These are phyloP conservation scores for Xerocomus amazonicus DNA, from an alignment of 1,284 basidiomycete genomes.

Conservation along the genomic window DNA sequence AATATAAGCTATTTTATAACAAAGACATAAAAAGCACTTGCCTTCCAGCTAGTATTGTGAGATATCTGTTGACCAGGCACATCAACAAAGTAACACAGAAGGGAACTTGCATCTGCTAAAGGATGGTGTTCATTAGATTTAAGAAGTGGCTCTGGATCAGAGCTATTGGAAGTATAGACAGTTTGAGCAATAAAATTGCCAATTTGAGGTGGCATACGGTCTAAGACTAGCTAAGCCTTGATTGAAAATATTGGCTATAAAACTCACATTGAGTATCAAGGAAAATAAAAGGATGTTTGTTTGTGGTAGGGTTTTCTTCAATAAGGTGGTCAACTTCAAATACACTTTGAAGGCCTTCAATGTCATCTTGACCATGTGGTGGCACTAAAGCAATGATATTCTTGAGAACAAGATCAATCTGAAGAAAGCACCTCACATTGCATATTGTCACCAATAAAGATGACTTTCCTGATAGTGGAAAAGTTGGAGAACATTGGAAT, in stretches of 20 bases:
- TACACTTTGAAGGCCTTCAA: constrained; percentile 49
- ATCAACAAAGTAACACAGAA: constrained; percentile 54
- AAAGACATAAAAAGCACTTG: constrained; percentile 24
- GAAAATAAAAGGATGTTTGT: constrained; percentile 38
- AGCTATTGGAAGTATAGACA: constrained; percentile 50
- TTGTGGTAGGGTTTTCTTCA: constrained; percentile 16
- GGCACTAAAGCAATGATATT: constrained; percentile 41
- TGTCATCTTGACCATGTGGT: constrained; percentile 55
- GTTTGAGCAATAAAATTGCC: constrained; percentile 64
- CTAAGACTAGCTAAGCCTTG: constrained; percentile 33
- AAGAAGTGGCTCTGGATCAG: constrained; percentile 31
- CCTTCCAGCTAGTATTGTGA: constrained; percentile 44
- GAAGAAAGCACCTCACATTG: constrained; percentile 36
- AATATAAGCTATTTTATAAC: neutral
- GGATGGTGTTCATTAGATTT: constrained; percentile 47
- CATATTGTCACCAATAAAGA: constrained; percentile 47
- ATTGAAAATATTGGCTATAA: neutral
- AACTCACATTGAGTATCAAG: constrained; percentile 57
- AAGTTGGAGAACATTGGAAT: constrained; percentile 35
- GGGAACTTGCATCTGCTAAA: constrained; percentile 33
- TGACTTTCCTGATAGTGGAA: constrained; percentile 25
- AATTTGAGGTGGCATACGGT: constrained; percentile 75
- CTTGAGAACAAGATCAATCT: neutral
- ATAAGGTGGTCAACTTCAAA: constrained; percentile 53
- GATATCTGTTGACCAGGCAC: constrained; percentile 39